Evolutionary conservation across 805 yeast genomes (phyloP).

Genomic region (Ogataea parapolymorpha): DNA sequence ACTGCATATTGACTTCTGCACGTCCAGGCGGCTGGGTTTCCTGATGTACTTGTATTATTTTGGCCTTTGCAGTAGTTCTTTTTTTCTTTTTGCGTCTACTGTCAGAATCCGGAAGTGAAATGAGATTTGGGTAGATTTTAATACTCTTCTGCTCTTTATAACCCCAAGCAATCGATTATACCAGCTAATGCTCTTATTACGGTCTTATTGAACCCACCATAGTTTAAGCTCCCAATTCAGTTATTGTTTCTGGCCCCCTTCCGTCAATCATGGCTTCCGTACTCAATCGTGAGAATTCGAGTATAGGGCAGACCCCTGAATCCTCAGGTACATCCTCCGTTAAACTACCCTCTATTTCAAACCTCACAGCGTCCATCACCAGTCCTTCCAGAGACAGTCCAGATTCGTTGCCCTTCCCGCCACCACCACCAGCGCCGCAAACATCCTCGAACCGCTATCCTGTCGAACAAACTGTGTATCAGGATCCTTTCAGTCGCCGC

Average conservation of each 20-base stretch:
- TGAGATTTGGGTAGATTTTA: slow-evolving; percentile 10
- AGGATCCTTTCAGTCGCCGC: not conserved
- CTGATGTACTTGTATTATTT: slow-evolving; percentile 2
- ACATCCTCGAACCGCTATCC: not conserved
- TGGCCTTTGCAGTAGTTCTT: slow-evolving; percentile 5
- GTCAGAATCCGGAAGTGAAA: slow-evolving; percentile 12
- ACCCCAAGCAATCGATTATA: not conserved
- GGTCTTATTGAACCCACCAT: not conserved
- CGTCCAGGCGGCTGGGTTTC: not conserved
- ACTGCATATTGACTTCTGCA: not conserved
- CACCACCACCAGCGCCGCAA: not conserved
- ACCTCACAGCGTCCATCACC: slow-evolving; percentile 15
- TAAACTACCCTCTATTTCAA: slow-evolving; percentile 21
- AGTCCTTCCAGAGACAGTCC: not conserved
- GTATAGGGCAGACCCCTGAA: slow-evolving; percentile 3
- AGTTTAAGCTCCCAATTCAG: not conserved
- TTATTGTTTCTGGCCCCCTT: slow-evolving; percentile 2
- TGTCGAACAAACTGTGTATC: slow-evolving; percentile 1
- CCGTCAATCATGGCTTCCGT: slow-evolving; percentile 13
- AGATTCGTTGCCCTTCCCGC: not conserved
- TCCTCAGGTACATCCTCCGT: slow-evolving; percentile 6
- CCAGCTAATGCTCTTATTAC: not conserved
- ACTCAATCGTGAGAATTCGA: slow-evolving; percentile 10
- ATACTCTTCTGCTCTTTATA: slow-evolving; percentile 1
- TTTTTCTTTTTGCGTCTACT: slow-evolving; percentile 3